Percentiles rank a stretch among this genome's conserved stretches.
Evolutionary conservation across 1,139 yeast genomes (phyloP).

Genomic region (Suhomyces guaymorum): DNA sequence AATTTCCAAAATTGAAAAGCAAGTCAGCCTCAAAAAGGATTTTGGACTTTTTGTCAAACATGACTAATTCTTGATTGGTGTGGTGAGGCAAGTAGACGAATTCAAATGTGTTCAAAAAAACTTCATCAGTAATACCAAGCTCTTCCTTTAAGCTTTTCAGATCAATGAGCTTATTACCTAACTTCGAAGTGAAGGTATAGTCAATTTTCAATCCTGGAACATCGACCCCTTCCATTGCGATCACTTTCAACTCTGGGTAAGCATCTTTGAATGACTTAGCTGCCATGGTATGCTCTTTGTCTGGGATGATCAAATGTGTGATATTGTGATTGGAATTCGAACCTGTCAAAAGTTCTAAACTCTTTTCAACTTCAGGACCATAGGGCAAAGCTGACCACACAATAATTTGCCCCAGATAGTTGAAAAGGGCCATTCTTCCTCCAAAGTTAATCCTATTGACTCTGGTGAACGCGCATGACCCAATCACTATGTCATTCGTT

Average conservation of each 20-base stretch:
- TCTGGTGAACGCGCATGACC: conserved; percentile 51
- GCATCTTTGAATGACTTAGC: conserved; percentile 51
- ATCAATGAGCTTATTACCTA: conserved; percentile 32
- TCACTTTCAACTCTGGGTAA: conserved; percentile 49
- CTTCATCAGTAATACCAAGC: conserved; percentile 23
- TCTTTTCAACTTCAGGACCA: conserved; percentile 45
- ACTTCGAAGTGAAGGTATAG: conserved; percentile 27
- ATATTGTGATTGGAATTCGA: conserved; percentile 29
- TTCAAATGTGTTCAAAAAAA: conserved; percentile 24
- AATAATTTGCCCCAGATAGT: conserved; percentile 41
- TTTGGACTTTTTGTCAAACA: conserved; percentile 22
- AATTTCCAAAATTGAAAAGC: conserved; percentile 24
- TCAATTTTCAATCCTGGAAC: conserved; percentile 30
- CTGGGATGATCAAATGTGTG: conserved; percentile 52
- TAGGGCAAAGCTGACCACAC: conserved; percentile 68
- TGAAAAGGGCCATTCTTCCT: conserved; percentile 57
- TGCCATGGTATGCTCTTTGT: conserved; percentile 58
- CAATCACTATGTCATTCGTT: conserved; percentile 47
- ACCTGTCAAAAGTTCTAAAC: conserved; percentile 39
- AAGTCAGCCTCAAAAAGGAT: conserved; percentile 27
- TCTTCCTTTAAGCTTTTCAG: conserved; percentile 21
- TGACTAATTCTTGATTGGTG: conserved; percentile 26
- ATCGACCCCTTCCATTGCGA: conserved; percentile 47
- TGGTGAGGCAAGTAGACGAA: conserved; percentile 28
- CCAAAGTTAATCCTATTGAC: conserved; percentile 52